Percentiles rank a stretch among this genome's conserved stretches.
phyloP scores from a whole-genome alignment of 2,329 filamentous ascomycete genomes.

The Pseudocercospora eumusae region DNA sequence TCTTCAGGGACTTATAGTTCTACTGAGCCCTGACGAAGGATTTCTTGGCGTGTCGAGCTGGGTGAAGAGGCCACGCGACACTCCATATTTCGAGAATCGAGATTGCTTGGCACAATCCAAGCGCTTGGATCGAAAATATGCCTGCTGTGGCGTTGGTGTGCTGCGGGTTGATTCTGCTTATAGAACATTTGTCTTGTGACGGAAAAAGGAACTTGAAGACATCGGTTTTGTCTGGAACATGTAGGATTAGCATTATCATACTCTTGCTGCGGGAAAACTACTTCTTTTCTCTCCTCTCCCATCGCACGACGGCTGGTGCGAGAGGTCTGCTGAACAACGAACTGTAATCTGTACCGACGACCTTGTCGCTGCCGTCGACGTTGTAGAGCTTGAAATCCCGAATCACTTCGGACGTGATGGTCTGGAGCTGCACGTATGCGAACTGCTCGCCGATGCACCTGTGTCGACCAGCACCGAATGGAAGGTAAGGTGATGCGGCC shows the following conservation, averaged over 20 bases:
- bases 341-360: constrained; percentile 69
- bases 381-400: constrained; percentile 79
- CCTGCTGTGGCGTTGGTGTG: too few relatives aligned
- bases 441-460: constrained; percentile 97
- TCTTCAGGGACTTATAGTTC: constrained; percentile 1
- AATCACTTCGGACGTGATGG: constrained; percentile 76
- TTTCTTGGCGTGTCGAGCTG: constrained; percentile 3
- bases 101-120: constrained; percentile 7
- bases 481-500: constrained; percentile 83
- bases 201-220: background rate
- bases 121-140: background rate
- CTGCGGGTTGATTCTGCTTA: background rate
- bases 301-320: constrained; percentile 61
- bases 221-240: background rate
- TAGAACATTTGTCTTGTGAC: background rate
- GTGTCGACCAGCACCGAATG: constrained; percentile 90
- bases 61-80: constrained; percentile 3
- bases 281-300: constrained; percentile 64
- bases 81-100: constrained; percentile 1
- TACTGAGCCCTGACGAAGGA: constrained; percentile 9
- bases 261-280: constrained; percentile 7
- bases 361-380: constrained; percentile 65
- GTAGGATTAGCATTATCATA: constrained; percentile 5
- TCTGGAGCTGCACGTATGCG: constrained; percentile 87
- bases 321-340: constrained; percentile 53